Conservation (phyloP, 2,329 filamentous ascomycete genomes). For the Fulvia fulva region DNA sequence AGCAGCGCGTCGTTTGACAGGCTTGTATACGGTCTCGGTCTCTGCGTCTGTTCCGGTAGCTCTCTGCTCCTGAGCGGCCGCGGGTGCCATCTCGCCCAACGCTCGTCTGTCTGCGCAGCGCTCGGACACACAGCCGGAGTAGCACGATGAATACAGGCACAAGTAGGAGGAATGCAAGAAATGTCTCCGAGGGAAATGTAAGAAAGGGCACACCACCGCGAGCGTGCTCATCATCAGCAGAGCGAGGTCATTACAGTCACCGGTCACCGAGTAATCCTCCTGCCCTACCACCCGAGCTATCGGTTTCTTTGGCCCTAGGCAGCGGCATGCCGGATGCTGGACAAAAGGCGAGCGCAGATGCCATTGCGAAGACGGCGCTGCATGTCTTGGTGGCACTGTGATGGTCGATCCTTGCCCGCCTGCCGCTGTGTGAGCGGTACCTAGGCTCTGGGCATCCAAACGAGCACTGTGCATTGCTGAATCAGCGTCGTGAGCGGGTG, state of each 20-base stretch:
- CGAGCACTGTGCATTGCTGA: not conserved
- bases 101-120: not conserved
- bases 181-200: constrained; percentile 12
- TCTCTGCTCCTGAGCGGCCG: not conserved
- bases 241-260: too few relatives aligned
- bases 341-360: not conserved
- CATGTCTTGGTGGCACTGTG: not conserved
- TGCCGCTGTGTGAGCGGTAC: not conserved
- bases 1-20: constrained; percentile 33
- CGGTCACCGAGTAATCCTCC: not conserved
- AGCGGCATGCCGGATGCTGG: not conserved
- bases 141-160: not conserved
- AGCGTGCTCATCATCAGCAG: too few relatives aligned
- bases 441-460: not conserved
- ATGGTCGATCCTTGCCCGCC: not conserved
- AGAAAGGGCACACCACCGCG: not conserved
- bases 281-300: not conserved
- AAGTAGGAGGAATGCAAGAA: not conserved
- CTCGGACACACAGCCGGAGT: not conserved
- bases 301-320: not conserved
- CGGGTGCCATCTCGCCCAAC: not conserved
- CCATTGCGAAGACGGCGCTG: not conserved
- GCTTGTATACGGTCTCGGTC: not conserved
- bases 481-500: not conserved
- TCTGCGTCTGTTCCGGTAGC: not conserved